A percentile compares a stretch with the other conserved stretches of the same genome.
phyloP scores from a whole-genome alignment of 2,329 filamentous ascomycete species.

The Diaporthe sp. region DNA sequence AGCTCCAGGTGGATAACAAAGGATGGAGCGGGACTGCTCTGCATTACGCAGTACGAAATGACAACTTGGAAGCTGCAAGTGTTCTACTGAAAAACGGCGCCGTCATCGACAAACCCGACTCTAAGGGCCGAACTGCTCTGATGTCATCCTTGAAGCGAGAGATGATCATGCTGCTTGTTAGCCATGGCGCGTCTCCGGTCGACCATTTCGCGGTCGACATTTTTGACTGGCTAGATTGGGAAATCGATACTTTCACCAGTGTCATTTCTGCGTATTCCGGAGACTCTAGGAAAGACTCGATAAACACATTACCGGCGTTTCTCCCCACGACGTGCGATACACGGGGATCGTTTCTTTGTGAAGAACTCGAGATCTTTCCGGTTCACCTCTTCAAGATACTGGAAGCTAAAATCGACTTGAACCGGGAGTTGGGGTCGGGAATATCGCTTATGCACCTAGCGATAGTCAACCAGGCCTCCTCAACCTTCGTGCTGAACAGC shows the following conservation, averaged over 20 bases:
- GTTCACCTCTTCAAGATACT: accelerated
- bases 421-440: not conserved
- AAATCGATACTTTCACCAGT: not conserved
- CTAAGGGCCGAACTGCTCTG: no score
- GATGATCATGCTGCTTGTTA: not conserved
- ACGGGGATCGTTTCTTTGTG: not conserved
- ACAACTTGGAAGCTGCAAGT: not conserved
- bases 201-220: accelerated
- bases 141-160: not conserved
- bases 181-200: not conserved
- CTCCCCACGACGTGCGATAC: not conserved
- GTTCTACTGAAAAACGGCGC: not conserved
- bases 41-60: accelerated
- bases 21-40: not conserved
- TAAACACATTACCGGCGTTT: no score
- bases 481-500: not conserved
- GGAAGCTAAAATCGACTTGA: not conserved
- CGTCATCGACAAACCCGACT: not conserved
- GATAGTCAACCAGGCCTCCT: not conserved
- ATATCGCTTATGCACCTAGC: not conserved
- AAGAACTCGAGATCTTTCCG: accelerated
- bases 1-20: not conserved
- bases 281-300: accelerated
- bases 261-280: not conserved
- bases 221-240: not conserved